Percentiles rank a stretch among this genome's conserved stretches.
Conservation (phyloP, 371 early-diverging fungal species). For the Massospora cicadina region DNA sequence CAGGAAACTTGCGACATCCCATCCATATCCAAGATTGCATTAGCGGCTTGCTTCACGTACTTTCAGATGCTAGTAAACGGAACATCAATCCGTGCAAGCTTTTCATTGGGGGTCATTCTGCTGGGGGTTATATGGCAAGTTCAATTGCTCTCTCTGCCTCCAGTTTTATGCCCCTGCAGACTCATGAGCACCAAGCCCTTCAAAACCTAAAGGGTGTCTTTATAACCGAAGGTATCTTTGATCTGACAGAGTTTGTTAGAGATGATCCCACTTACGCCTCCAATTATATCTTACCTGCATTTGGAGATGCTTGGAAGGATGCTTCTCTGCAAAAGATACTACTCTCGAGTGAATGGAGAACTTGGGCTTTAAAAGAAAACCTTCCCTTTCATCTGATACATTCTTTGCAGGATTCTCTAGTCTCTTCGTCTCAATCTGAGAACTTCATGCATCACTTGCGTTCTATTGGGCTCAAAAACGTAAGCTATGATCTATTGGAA, state of each 20-base stretch:
- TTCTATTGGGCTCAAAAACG: background rate
- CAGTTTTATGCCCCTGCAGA: background rate
- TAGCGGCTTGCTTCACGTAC: background rate
- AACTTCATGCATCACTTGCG: background rate
- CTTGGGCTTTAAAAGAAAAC: background rate
- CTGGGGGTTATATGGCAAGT: slow-evolving; percentile 3
- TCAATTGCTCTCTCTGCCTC: background rate
- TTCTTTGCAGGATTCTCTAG: slow-evolving; percentile 4
- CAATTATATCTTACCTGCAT: slow-evolving; percentile 5
- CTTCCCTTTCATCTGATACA: background rate
- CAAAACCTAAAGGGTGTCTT: slow-evolving; percentile 1
- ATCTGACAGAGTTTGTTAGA: background rate
- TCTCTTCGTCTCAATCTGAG: background rate
- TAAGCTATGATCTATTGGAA: background rate
- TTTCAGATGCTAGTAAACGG: background rate
- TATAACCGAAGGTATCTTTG: slow-evolving; percentile 7
- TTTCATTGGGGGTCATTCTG: slow-evolving; percentile 9
- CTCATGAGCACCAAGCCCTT: background rate
- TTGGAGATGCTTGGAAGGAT: background rate
- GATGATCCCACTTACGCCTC: background rate
- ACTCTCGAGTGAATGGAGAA: too few relatives aligned
- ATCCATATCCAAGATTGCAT: slow-evolving; percentile 4
- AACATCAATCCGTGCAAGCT: background rate
- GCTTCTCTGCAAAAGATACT: background rate
- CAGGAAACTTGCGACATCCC: slow-evolving; percentile 2